Evolutionary conservation across 2,329 filamentous ascomycete species (phyloP), one percentile per base, ranked within the genome.

Genomic region (Trichophyton simii): DNA sequence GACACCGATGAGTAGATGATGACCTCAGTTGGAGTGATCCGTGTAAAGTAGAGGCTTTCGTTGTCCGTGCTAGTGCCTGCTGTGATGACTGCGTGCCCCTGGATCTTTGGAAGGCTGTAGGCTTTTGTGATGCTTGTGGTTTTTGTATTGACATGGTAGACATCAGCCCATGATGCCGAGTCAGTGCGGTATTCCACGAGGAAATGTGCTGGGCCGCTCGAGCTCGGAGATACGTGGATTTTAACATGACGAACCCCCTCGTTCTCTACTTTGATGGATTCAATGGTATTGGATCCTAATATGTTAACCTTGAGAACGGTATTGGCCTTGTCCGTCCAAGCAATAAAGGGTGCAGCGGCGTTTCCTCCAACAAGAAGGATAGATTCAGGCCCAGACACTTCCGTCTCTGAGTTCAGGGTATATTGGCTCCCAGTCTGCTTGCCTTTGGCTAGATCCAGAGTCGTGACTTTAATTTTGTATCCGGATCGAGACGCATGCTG

Each of bases 11-110:
- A 89, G 4, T 89, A 80, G 28, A 96, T 79, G 34, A 82, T 79
- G 1, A 90, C 79, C 69, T 95, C 89, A 7, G 87, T 83, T 38
- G 85, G 78, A 0, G 89, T 91, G 63, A 94, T 80, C 63, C 91
- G 85, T 1, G 88, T 91, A 72, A 97, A 96, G 76, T 90, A 96
- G 6, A 96, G 87, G 68, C 94, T 91, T 20, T 87, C 85, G 63
- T 86, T 87, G 46, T 83, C 82, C 1, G 85, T 88, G 74, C 87
- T 94, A 0, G 84, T 87, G 0, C 91, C 87, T 70, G 96, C 89
- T 0, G 87, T 84, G n/a, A 59, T 36, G 25, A 22, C 18, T 11
- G 28, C n/a, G 4, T 36, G 34, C 22, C 41, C 58, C 18, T 31
- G 22, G 25, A 90, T 91, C 46, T 78, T 79, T 0, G 91, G 88